phyloP scores from a whole-genome alignment of 1,139 yeast genomes.

The Blastobotrys capitulatus region DNA sequence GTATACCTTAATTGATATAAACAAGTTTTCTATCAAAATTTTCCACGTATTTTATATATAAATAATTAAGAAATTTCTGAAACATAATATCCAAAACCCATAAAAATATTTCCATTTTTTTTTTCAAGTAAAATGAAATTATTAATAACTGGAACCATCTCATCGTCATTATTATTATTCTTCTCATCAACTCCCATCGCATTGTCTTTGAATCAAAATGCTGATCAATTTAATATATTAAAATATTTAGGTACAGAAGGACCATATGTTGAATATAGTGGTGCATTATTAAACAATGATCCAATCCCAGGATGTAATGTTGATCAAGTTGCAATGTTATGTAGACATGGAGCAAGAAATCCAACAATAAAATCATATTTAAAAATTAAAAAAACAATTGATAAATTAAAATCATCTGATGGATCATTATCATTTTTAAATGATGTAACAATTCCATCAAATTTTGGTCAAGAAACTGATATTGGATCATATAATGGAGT shows the following conservation, averaged over 20 bases:
- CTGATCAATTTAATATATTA: neutral
- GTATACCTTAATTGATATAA: no score
- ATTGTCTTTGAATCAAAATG: no score
- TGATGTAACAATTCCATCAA: constrained; percentile 13
- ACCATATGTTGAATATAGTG: constrained; percentile 33
- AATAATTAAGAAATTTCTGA: no score
- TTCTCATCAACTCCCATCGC: no score
- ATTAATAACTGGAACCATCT: no score
- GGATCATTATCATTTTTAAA: constrained; percentile 13
- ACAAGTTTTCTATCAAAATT: no score
- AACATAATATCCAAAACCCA: no score
- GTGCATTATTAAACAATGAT: constrained; percentile 32
- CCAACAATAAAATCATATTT: constrained; percentile 12
- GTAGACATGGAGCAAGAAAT: constrained; percentile 21
- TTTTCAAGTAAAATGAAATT: no score
- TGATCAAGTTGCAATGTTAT: constrained; percentile 17
- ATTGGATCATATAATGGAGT: constrained; percentile 19
- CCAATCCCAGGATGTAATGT: constrained; percentile 17
- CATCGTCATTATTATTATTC: no score
- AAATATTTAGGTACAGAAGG: constrained; percentile 11
- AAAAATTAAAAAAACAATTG: constrained; percentile 1
- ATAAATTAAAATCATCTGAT: constrained; percentile 6
- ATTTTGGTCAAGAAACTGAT: constrained; percentile 16
- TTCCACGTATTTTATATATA: no score
- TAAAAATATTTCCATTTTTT: no score